Conservation (phyloP, 2,329 filamentous ascomycete genomes). For the Stagonosporopsis vannaccii region DNA sequence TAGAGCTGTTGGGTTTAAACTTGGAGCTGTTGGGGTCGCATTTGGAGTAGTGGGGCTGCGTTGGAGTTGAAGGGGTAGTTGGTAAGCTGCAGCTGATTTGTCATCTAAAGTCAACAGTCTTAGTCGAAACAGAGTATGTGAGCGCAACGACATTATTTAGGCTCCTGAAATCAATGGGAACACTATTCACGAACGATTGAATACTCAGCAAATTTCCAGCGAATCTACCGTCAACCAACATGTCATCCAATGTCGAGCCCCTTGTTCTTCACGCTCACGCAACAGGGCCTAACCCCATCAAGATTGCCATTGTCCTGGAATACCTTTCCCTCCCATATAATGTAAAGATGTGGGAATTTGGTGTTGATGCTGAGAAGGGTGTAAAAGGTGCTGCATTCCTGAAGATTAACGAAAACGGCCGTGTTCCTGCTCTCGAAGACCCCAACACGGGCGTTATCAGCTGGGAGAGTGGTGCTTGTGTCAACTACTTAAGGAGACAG, state of each 20-base stretch:
- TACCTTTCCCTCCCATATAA: slow-evolving; percentile 54
- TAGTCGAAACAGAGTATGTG: too few species aligned
- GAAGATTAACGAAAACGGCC: slow-evolving; percentile 51
- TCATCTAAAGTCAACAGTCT: too few species aligned
- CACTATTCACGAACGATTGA: too few species aligned
- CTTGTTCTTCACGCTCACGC: slow-evolving; percentile 21
- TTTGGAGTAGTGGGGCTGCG: too few species aligned
- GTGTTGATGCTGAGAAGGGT: slow-evolving; percentile 47
- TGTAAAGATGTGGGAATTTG: slow-evolving; percentile 46
- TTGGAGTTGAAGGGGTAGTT: too few species aligned
- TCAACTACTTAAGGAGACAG: slow-evolving; percentile 11
- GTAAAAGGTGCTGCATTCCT: slow-evolving; percentile 39
- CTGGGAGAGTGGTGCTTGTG: slow-evolving; percentile 16
- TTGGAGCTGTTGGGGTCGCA: too few species aligned
- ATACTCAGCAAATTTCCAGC: too few species aligned
- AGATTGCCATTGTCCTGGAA: slow-evolving; percentile 56
- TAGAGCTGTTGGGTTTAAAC: too few species aligned
- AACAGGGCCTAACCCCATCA: slow-evolving; percentile 51
- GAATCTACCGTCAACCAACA: too few species aligned
- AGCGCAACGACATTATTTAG: too few species aligned
- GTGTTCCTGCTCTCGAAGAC: slow-evolving; percentile 54
- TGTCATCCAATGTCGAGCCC: slow-evolving; percentile 15
- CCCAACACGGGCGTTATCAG: slow-evolving; percentile 49
- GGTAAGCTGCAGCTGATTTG: too few species aligned
- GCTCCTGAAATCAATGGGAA: too few species aligned